Base-by-base conservation (phyloP, 495 filamentous ascomycete species). In the Amorphotheca resinae region DNA sequence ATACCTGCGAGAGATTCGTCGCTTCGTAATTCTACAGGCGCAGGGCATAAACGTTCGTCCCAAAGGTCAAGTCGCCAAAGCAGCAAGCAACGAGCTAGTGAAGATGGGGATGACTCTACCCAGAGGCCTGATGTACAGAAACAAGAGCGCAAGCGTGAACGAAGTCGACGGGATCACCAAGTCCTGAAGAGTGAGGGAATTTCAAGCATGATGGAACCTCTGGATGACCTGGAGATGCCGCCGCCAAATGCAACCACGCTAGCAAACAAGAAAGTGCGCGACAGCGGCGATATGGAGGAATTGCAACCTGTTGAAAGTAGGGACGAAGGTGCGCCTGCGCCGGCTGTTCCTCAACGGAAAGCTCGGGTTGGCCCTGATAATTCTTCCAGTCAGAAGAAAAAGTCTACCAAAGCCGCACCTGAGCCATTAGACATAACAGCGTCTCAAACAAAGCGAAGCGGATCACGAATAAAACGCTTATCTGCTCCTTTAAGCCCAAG, bases 1-100 rank as follows among this genome's bases (percentile, higher is more conserved):
- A 82, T 86, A 36, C 81, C 81, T 4, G 65, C 70, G 3, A 66
- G 80, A 41, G 79, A 83, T 37, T 84, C 80, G 1, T 84, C 79
- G 5, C 54, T 84, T 30, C 65, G 79, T 31, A 80, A 81, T 48
- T 68, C 65, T 1, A 59, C 62, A 9, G 47, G 54, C 9, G 22
- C 44, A 9, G 14, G 43, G 12, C 52, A 47, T 44, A 57, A 49
- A 23, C 45, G 44, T 17, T 41, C 40, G 18, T 53, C 45, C 12
- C 44, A 48, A 11, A 38, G 43, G 38, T 51, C 45, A 16, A 59
- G 33, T 22, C 52, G 48, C 14, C 46, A 54, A 9, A 51, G 33
- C 35, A 41, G 34, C 22, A 59, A 50, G 32, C 42, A 42, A 39
- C 26, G 64, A 62, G 52, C 33, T 60, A 46, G 55, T 62, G 49